These are phyloP conservation scores for Thuja plicata DNA, from an alignment of 83 land plant species.

Conservation along the genomic window DNA sequence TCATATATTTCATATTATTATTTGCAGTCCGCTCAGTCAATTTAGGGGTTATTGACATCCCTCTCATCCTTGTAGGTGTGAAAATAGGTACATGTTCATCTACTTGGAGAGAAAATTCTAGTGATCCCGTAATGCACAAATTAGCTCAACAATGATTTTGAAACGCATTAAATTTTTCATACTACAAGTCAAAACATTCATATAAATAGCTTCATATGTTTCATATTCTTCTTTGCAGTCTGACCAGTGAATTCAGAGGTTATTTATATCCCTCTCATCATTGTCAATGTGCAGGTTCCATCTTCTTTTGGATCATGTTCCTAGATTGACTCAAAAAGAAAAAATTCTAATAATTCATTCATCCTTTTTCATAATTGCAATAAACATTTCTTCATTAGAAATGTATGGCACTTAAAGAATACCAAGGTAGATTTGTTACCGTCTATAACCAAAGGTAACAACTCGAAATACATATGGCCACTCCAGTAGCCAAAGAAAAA, in stretches of 20 bases:
- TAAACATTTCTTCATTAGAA: neutral
- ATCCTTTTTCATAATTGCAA: neutral
- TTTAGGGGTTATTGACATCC: neutral
- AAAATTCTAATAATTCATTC: neutral
- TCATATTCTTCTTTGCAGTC: neutral
- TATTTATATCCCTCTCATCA: neutral
- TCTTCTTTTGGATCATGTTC: neutral
- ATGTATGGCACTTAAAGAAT: neutral
- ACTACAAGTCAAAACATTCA: neutral
- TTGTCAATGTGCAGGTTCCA: neutral
- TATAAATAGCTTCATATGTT: neutral
- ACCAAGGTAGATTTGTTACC: neutral
- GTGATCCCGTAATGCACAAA: neutral
- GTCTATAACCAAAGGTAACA: neutral
- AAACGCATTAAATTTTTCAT: neutral
- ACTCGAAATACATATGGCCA: neutral
- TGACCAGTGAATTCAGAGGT: neutral
- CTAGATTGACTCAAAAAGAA: neutral
- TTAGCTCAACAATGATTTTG: neutral
- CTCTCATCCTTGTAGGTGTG: neutral
- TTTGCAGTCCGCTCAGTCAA: neutral
- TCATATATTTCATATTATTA: neutral
- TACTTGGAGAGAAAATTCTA: neutral
- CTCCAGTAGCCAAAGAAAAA: neutral
- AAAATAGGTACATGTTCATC: no score